Conservation (phyloP, 176 grass and related monocot genomes). For the Ampelocalamus luodianensis region DNA sequence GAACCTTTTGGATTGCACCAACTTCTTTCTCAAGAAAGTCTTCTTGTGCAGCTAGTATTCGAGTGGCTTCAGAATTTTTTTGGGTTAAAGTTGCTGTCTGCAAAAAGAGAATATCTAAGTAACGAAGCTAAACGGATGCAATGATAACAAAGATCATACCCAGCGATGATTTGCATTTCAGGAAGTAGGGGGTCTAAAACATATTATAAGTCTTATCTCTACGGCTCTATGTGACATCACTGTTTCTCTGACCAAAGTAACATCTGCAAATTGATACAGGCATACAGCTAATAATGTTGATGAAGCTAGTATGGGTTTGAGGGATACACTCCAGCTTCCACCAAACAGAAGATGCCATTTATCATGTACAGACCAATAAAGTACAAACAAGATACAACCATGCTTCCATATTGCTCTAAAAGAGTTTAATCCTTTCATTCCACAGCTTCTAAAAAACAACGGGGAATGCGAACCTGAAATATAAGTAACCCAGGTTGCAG, state of each 20-base stretch:
- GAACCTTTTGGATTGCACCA: slow-evolving; percentile 68
- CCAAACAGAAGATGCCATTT: not conserved
- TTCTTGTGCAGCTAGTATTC: slow-evolving; percentile 65
- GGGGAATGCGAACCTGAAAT: not conserved
- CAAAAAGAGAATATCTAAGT: slow-evolving; percentile 1
- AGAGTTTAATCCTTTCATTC: not conserved
- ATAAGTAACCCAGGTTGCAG: not conserved
- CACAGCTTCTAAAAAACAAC: not conserved
- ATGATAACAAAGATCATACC: not conserved
- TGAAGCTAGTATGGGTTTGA: not conserved
- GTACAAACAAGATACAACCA: not conserved
- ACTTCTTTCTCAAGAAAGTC: slow-evolving; percentile 70
- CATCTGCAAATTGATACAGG: not conserved
- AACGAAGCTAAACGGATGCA: not conserved
- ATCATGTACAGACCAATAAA: not conserved
- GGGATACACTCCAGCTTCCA: not conserved
- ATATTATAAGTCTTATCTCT: not conserved
- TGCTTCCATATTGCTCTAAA: not conserved
- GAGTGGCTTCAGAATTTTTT: slow-evolving; percentile 79
- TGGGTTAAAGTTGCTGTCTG: slow-evolving; percentile 70
- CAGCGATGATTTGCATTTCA: not conserved
- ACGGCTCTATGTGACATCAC: not conserved
- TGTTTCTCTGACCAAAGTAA: not conserved
- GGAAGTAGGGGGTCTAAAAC: not conserved
- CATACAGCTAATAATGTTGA: not conserved